Evolutionary conservation across 441 rosid genomes (phyloP), one percentile per base, ranked within the genome.

Genomic region (Bocquillonia castaneifolia): DNA sequence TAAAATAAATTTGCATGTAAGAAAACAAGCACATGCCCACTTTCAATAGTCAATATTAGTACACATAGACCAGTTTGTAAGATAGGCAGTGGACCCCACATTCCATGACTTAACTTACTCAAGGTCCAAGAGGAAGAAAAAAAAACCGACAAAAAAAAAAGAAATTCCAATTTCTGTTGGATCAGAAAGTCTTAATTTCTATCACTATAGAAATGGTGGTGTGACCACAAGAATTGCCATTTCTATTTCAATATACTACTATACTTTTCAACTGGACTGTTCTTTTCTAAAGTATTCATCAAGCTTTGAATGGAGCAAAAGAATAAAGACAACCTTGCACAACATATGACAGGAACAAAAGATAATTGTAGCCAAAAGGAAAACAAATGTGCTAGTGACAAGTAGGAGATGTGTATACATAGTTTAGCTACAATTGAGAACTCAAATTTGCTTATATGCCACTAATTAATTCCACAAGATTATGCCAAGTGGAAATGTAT

Each of bases 221-320:
- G 60, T 42, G 56, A 53, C 56, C 23, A 66, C 40, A 44, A 23
- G 32, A 59, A 12, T 66, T 52, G 34, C 53, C 14, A 60, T 48
- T 26, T 59, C 60, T 18, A 57, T 36, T 32, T 45, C 36, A 71
- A n/a, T n/a, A 18, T 59, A 54, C 60, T 40, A 26, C 32, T 3
- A 39, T 25, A 26, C 51, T 63, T 72, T 42, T 65, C 67, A 36
- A 63, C 51, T 18, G 59, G 64, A 52, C 53, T 14, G 63, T 36
- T 53, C 45, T 45, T 56, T 26, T 32, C 63, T 20, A 20, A 50
- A 44, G 22, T 29, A 28, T 50, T 72, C 53, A 18, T 10, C 40
- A 2, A 66, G 48, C 31, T 62, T 14, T 20, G 28, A 59, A 32
- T 17, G 48, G 23, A 57, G 71, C 67, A 47, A 62, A 55, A 54